phyloP scores from a whole-genome alignment of 2,329 filamentous ascomycete genomes.

The Sclerotinia trifoliorum region DNA sequence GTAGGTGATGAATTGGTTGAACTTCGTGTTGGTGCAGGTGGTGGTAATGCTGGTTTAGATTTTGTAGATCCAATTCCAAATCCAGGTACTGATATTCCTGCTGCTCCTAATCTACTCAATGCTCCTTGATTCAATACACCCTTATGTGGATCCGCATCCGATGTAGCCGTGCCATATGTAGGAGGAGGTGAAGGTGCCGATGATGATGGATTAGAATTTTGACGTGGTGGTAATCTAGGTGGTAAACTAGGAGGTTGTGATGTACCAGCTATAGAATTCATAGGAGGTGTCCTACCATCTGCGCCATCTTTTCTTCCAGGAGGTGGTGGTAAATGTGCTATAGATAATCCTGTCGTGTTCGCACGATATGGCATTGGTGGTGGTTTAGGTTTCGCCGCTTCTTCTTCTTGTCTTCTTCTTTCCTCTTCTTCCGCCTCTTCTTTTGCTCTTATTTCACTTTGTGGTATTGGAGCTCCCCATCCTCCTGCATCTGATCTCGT shows the following conservation, averaged over 20 bases:
- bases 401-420: constrained; percentile 34
- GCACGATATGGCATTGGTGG: constrained; percentile 60
- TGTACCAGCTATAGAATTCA: constrained; percentile 28
- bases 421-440: constrained; percentile 39
- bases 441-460: constrained; percentile 37
- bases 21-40: constrained; percentile 27
- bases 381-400: constrained; percentile 35
- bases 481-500: constrained; percentile 42
- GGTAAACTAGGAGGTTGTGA: constrained; percentile 48
- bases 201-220: constrained; percentile 41
- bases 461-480: constrained; percentile 46
- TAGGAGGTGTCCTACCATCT: constrained; percentile 32
- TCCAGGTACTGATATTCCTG: constrained; percentile 65
- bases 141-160: constrained; percentile 37
- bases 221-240: constrained; percentile 55
- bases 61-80: constrained; percentile 55
- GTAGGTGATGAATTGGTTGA: constrained; percentile 27
- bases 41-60: constrained; percentile 40
- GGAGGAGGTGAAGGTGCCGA: constrained; percentile 46
- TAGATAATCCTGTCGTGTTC: constrained; percentile 60
- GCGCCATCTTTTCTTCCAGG: constrained; percentile 47
- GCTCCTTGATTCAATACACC: constrained; percentile 46
- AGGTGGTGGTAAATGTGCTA: constrained; percentile 58
- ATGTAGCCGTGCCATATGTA: constrained; percentile 29
- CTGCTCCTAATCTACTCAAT: constrained; percentile 55